Evolutionary conservation across 208 protist genomes (phyloP).

Genomic region (Wallacemonas sp.): DNA sequence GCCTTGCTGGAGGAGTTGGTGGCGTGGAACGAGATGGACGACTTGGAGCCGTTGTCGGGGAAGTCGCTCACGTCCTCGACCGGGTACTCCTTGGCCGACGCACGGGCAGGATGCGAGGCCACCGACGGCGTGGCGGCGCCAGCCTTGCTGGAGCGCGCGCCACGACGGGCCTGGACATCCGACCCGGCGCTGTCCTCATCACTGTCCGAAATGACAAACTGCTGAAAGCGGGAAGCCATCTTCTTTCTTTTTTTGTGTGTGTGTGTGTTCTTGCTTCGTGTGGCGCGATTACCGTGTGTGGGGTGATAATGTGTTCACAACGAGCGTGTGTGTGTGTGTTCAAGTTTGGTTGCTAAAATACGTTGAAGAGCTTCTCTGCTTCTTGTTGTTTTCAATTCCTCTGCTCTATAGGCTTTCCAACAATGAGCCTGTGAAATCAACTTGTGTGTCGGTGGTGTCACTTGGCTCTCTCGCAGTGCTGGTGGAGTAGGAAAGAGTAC

Average conservation of each 20-base stretch:
- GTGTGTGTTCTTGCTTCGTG: no score
- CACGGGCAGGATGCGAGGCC: neutral
- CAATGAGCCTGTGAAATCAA: no score
- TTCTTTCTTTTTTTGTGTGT: neutral
- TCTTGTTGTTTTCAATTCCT: no score
- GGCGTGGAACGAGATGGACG: conserved; percentile 15
- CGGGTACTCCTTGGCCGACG: conserved; percentile 12
- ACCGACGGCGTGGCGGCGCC: neutral
- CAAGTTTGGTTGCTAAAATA: no score
- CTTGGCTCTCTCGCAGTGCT: no score
- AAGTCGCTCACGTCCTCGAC: conserved; percentile 15
- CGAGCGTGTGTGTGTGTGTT: neutral
- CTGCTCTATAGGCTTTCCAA: no score
- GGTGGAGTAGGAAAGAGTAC: no score
- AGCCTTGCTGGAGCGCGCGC: neutral
- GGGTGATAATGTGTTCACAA: neutral
- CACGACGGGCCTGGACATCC: conserved; percentile 18
- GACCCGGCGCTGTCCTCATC: conserved; percentile 48
- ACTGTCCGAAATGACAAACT: conserved; percentile 54
- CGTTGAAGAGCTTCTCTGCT: no score
- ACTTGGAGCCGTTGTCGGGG: conserved; percentile 15
- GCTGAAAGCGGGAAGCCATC: conserved; percentile 38
- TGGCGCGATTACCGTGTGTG: no score
- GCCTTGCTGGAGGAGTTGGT: conserved; percentile 9
- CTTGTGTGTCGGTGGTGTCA: no score